Evolutionary conservation across 768 basidiomycete species (phyloP).

Genomic region (Tricholoma terreum): DNA sequence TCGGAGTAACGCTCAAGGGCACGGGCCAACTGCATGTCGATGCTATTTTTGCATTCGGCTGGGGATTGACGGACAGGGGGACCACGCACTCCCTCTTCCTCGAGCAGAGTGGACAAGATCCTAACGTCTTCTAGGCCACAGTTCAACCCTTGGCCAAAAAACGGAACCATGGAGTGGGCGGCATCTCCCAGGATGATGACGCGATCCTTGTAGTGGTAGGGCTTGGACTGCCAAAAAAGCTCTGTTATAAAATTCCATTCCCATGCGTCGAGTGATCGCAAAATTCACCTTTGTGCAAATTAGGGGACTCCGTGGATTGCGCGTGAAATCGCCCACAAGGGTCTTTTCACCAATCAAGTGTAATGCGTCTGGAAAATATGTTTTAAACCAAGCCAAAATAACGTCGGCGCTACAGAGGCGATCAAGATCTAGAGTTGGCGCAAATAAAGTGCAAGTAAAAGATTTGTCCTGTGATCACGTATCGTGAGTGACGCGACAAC

Average conservation of each 20-base stretch:
- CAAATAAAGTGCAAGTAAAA: constrained; percentile 96
- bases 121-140: constrained; percentile 98
- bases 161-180: constrained; percentile 98
- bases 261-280: neutral
- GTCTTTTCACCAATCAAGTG: constrained; percentile 77
- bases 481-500: constrained; percentile 17
- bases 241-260: constrained; percentile 21
- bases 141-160: constrained; percentile 96
- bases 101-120: constrained; percentile 74
- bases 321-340: constrained; percentile 72
- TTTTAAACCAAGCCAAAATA: constrained; percentile 72
- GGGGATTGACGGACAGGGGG: constrained; percentile 33
- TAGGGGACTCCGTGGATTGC: constrained; percentile 84
- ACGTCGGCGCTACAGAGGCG: constrained; percentile 55
- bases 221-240: constrained; percentile 57
- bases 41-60: constrained; percentile 29
- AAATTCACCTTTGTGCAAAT: constrained; percentile 84
- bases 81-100: constrained; percentile 59
- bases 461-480: constrained; percentile 76
- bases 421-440: constrained; percentile 75
- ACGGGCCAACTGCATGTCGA: constrained; percentile 56
- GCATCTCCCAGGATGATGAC: constrained; percentile 91
- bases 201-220: constrained; percentile 89
- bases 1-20: constrained; percentile 80
- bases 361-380: constrained; percentile 87